phyloP scores from a whole-genome alignment of 257 asterid species.

The Striga asiatica region DNA sequence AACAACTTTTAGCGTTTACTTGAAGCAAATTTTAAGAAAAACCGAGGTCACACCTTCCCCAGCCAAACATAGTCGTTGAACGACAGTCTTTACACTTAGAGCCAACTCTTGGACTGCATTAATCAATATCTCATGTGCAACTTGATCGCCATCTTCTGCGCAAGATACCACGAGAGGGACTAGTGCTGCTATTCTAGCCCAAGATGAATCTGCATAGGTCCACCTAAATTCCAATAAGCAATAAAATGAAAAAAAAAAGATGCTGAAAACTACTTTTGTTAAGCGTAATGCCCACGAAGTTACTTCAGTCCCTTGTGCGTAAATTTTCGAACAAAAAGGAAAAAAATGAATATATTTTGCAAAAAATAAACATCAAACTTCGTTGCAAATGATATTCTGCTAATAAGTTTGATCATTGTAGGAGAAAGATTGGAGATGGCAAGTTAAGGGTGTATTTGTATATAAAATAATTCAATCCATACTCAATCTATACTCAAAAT shows the following conservation, averaged over 20 bases:
- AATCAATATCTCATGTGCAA: conserved; percentile 66
- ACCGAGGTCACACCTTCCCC: conserved; percentile 54
- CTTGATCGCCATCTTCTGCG: conserved; percentile 84
- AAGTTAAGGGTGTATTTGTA: too few relatives aligned
- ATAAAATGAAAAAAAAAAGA: conserved; percentile 27
- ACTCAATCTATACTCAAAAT: too few relatives aligned
- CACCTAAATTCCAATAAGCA: conserved; percentile 82
- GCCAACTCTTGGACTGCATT: conserved; percentile 79
- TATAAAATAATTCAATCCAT: too few relatives aligned
- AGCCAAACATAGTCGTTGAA: conserved; percentile 59
- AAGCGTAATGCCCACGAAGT: conserved; percentile 3
- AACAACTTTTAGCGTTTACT: too few relatives aligned
- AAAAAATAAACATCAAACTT: neutral
- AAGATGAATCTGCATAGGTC: conserved; percentile 97
- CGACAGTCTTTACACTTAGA: conserved; percentile 76
- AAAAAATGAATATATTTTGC: neutral
- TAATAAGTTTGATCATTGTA: neutral
- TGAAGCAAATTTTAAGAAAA: too few relatives aligned
- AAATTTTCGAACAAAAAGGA: neutral
- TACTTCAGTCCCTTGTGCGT: neutral
- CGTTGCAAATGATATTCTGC: neutral
- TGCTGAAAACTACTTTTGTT: conserved; percentile 14
- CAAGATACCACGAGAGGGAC: conserved; percentile 87
- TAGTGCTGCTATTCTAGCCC: conserved; percentile 97
- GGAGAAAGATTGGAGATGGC: neutral